Conservation (phyloP, 129 eudicot species). For the Silybum marianum region DNA sequence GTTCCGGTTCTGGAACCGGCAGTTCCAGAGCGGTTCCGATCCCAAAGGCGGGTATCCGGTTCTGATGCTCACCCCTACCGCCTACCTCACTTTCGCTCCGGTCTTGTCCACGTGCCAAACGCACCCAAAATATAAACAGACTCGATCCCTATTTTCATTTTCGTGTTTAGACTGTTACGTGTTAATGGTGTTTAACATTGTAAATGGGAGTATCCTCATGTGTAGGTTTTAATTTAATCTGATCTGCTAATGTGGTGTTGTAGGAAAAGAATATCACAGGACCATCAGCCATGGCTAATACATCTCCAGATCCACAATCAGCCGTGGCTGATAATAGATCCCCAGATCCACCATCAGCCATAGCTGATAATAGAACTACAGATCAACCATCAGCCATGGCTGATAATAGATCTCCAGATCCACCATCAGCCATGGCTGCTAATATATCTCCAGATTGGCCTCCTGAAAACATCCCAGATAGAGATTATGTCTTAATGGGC, state of each 20-base stretch:
- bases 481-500: slow-evolving; percentile 31
- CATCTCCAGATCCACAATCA: slow-evolving; percentile 6
- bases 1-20: too few species aligned
- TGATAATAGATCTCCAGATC: neutral
- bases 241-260: slow-evolving; percentile 5
- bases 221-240: slow-evolving; percentile 1
- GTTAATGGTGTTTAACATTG: too few species aligned
- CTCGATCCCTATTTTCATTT: too few species aligned
- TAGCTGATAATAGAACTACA: slow-evolving; percentile 3
- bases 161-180: too few species aligned
- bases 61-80: too few species aligned
- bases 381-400: slow-evolving; percentile 10
- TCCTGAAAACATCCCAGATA: slow-evolving; percentile 17
- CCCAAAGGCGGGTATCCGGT: too few species aligned
- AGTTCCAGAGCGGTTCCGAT: too few species aligned
- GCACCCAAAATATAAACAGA: too few species aligned
- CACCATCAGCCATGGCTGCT: slow-evolving; percentile 8
- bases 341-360: slow-evolving; percentile 5
- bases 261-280: slow-evolving; percentile 29
- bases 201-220: neutral
- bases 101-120: too few species aligned
- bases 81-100: too few species aligned
- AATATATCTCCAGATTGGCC: slow-evolving; percentile 8
- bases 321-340: slow-evolving; percentile 6
- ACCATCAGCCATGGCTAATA: slow-evolving; percentile 18